These are phyloP conservation scores for Lotmaria passim DNA, from an alignment of 208 protist species.

Conservation along the genomic window DNA sequence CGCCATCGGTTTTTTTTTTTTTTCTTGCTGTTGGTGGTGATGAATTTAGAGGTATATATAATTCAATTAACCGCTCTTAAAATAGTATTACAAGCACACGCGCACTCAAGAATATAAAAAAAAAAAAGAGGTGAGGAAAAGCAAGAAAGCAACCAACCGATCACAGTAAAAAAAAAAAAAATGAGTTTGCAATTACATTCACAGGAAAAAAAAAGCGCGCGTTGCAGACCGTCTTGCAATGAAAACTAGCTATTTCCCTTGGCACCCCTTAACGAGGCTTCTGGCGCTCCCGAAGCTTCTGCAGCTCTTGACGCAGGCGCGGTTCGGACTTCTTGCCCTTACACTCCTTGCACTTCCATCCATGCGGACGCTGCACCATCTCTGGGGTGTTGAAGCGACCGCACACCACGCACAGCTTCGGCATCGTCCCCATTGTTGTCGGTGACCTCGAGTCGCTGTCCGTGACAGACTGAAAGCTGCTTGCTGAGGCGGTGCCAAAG, in stretches of 20 bases:
- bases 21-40: too few relatives aligned
- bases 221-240: too few relatives aligned
- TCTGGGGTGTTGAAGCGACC: constrained; percentile 77
- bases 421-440: constrained; percentile 21
- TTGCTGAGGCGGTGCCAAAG: constrained; percentile 45
- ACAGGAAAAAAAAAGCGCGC: too few relatives aligned
- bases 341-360: constrained; percentile 89
- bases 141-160: too few relatives aligned
- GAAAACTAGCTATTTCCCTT: constrained; percentile 1
- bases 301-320: constrained; percentile 61
- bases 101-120: too few relatives aligned
- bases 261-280: constrained; percentile 4
- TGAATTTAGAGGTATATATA: too few relatives aligned
- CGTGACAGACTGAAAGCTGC: constrained; percentile 39
- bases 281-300: constrained; percentile 38
- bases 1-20: too few relatives aligned
- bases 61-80: too few relatives aligned
- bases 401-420: constrained; percentile 86
- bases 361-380: constrained; percentile 73
- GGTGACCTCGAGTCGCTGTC: constrained; percentile 31
- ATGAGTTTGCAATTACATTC: too few relatives aligned
- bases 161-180: too few relatives aligned
- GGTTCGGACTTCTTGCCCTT: constrained; percentile 79
- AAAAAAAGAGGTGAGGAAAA: too few relatives aligned
- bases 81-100: too few relatives aligned